Evolutionary conservation across 2,329 filamentous ascomycete genomes (phyloP).

Genomic region (Diplodia seriata): DNA sequence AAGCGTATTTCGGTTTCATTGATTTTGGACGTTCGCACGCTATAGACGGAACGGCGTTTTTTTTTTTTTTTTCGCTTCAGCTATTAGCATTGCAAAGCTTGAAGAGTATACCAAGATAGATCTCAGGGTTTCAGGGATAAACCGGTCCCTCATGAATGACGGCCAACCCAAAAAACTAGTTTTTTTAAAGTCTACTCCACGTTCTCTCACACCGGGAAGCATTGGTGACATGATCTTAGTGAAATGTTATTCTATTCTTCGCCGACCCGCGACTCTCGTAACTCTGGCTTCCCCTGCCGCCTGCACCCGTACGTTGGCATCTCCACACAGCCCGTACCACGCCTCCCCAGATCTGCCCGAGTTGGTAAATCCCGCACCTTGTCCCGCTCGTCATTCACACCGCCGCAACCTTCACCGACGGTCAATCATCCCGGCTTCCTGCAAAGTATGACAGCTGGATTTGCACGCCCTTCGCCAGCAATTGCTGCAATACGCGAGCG

Average conservation of each 20-base stretch:
- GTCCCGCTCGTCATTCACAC: conserved; percentile 6
- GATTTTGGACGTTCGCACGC: not conserved
- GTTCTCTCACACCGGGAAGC: not conserved
- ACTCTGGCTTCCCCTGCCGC: no score
- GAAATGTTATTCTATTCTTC: no score
- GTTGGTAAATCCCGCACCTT: conserved; percentile 26
- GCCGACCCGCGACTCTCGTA: no score
- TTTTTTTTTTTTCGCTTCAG: not conserved
- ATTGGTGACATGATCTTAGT: not conserved
- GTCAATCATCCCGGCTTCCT: not conserved
- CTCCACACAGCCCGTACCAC: conserved; percentile 13
- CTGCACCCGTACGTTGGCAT: not conserved
- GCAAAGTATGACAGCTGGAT: not conserved
- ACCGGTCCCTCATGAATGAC: conserved; percentile 19
- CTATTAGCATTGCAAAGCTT: conserved; percentile 15
- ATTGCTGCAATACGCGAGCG: conserved; percentile 6
- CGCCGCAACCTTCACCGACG: conserved; percentile 13
- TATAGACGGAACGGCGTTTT: conserved; percentile 26
- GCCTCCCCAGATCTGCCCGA: conserved; percentile 22
- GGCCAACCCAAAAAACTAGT: conserved; percentile 14
- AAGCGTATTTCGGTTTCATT: not conserved
- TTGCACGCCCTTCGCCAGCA: conserved; percentile 11
- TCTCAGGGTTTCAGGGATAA: conserved; percentile 8
- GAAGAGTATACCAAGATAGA: conserved; percentile 29
- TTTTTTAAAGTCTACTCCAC: not conserved